Evolutionary conservation across 2,329 filamentous ascomycete species (phyloP), one percentile per base, ranked within the genome.

Genomic region (Hypoxylon rubiginosum): DNA sequence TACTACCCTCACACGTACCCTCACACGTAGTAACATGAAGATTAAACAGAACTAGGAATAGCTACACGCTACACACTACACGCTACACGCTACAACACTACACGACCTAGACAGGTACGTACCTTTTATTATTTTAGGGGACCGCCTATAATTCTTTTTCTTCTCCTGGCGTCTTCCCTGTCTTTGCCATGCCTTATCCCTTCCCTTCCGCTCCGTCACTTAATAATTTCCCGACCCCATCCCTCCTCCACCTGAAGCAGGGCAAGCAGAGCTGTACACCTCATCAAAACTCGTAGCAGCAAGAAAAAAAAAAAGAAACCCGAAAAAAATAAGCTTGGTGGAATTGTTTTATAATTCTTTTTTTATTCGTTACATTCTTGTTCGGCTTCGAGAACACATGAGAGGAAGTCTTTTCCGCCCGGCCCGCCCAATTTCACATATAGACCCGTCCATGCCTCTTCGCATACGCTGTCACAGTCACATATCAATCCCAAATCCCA

Each of bases 221-320:
- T 73, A 71, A 73, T 73, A 74, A 73, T 73, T 73, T 73, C 73
- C 72, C 72, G 72, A 71, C 72, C 72, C 71, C 71, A 67, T 67
- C 70, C 39, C 58, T 73, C 62, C 67, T 71, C 65, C 72, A 68
- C 71, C 58, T 71, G 64, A 63, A 48, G 24, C 52, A 66, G 46
- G 34, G 43, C 30, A 28, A 41, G 43, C 55, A 68, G 58, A 58
- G 63, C 66, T 61, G 67, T 68, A 66, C 67, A 70, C 67, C 67
- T 68, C 67, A 68, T 68, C 67, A 68, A 68, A 43, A 64, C 58
- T 68, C 50, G 56, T 50, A 46, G 58, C 48, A 51, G n/a, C 15
- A 52, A 43, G 51, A 64, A 67, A 58, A 64, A 64, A 61, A 67
- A 21, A 9, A 19, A 52, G 39, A 24, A 24, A 24, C 2, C 21